Percentiles rank a stretch among this genome's conserved stretches.
Evolutionary conservation across 257 asterid genomes (phyloP).

Genomic region (Solanum arcanum): DNA sequence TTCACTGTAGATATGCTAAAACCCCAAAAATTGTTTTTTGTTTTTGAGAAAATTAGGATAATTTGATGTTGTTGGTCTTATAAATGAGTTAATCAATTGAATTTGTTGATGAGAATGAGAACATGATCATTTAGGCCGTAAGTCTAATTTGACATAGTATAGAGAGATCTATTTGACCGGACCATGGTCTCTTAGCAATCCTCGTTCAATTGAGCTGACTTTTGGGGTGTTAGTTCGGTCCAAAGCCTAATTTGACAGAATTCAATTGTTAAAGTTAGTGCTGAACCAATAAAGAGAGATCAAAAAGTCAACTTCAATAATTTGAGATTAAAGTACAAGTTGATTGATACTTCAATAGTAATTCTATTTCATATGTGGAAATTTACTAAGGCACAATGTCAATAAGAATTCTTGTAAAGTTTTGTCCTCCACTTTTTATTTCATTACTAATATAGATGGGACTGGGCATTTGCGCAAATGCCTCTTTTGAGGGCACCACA

Average conservation of each 20-base stretch:
- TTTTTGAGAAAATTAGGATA: neutral
- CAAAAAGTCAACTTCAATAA: neutral
- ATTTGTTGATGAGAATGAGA: too few species aligned
- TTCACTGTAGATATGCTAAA: neutral
- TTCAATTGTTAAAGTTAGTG: neutral
- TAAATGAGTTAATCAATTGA: neutral
- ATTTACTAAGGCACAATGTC: neutral
- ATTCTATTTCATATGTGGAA: neutral
- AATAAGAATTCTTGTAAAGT: neutral
- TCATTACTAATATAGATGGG: neutral
- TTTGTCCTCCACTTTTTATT: neutral
- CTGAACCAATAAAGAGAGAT: neutral
- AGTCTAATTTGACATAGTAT: too few species aligned
- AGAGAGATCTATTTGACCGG: neutral
- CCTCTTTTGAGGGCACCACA: neutral
- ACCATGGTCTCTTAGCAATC: too few species aligned
- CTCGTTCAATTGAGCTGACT: too few species aligned
- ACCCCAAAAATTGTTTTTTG: too few species aligned
- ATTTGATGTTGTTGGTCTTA: neutral
- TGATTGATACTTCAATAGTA: neutral
- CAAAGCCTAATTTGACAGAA: too few species aligned
- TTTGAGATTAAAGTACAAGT: neutral
- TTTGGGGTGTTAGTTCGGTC: fast-evolving
- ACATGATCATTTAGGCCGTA: too few species aligned
- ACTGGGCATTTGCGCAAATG: neutral